Evolutionary conservation across 768 basidiomycete genomes (phyloP).

Genomic region (Neoboletus subvelutipes): DNA sequence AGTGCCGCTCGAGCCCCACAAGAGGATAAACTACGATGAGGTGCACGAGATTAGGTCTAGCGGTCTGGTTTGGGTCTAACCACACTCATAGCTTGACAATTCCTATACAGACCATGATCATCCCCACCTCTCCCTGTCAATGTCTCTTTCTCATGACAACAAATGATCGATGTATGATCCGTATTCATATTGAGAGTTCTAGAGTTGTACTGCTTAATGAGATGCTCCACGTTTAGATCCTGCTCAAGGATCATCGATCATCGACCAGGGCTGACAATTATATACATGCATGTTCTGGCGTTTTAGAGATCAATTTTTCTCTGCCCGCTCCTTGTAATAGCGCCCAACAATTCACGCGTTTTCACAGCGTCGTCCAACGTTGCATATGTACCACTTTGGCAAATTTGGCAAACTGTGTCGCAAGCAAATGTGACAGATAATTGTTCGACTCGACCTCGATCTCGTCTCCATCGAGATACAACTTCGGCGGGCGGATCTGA

Average conservation of each 20-base stretch:
- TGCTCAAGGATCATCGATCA: no score
- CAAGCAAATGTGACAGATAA: no score
- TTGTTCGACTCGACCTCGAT: not conserved
- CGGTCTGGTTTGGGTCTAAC: not conserved
- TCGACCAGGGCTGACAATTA: not conserved
- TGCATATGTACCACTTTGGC: not conserved
- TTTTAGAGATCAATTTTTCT: not conserved
- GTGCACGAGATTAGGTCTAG: not conserved
- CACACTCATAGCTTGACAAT: no score
- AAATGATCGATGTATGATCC: not conserved
- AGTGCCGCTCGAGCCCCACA: no score
- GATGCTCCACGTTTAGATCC: not conserved
- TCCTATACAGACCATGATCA: no score
- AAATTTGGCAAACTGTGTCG: not conserved
- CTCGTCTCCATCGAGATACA: not conserved
- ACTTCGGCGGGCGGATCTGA: not conserved
- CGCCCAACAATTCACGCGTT: not conserved
- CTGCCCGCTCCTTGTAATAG: not conserved
- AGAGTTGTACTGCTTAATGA: no score
- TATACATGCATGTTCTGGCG: not conserved
- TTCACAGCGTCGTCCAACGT: slow-evolving; percentile 8
- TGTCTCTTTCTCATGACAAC: not conserved
- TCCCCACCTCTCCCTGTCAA: slow-evolving; percentile 5
- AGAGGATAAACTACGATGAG: no score
- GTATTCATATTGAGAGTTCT: not conserved